phyloP scores from a whole-genome alignment of 495 filamentous ascomycete genomes.

The Neurospora intermedia region DNA sequence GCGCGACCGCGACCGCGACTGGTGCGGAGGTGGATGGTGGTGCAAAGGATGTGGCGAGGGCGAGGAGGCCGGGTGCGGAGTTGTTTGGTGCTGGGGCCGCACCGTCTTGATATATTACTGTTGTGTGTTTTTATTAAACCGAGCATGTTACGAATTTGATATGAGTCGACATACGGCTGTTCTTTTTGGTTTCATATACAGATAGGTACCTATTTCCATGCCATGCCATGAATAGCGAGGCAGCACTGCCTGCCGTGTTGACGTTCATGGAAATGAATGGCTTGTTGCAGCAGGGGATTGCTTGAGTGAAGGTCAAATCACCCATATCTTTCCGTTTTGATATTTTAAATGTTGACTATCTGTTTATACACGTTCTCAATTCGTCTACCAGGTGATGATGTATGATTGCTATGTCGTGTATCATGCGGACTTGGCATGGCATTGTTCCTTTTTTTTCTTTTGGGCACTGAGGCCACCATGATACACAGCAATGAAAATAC shows the following conservation, averaged over 20 bases:
- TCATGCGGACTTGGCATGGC: too few relatives aligned
- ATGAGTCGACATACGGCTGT: background rate
- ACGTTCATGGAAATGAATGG: background rate
- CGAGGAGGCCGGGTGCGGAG: constrained; percentile 23
- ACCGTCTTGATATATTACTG: background rate
- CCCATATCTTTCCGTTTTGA: background rate
- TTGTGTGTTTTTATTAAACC: background rate
- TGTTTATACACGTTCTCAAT: too few relatives aligned
- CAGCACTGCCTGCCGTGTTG: background rate
- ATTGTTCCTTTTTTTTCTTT: too few relatives aligned
- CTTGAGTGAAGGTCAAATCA: background rate
- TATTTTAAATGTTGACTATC: background rate
- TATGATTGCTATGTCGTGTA: too few relatives aligned
- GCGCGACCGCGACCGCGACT: constrained; percentile 20
- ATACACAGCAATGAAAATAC: too few relatives aligned
- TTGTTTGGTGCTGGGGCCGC: background rate
- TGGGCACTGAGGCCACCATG: too few relatives aligned
- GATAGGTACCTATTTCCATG: background rate
- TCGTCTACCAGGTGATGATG: too few relatives aligned
- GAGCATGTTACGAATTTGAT: background rate
- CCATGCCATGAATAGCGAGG: background rate
- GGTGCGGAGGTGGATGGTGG: constrained; percentile 32
- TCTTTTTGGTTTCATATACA: background rate
- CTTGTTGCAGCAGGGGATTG: background rate
- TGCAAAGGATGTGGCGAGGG: constrained; percentile 30